Conservation (phyloP, 2,329 filamentous ascomycete genomes). For the Chrysoporthe deuterocubensis region DNA sequence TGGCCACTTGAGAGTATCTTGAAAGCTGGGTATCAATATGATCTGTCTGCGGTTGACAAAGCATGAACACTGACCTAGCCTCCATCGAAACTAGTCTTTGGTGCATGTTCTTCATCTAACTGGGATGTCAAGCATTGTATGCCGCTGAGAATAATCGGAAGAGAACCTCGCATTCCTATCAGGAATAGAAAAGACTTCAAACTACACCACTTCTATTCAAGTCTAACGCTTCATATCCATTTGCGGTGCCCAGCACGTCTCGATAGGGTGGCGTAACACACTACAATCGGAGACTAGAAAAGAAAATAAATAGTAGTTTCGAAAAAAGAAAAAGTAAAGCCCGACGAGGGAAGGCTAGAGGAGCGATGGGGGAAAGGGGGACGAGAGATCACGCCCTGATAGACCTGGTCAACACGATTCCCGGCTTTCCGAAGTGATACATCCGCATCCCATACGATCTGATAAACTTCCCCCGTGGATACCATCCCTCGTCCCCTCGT, state of each 20-base stretch:
- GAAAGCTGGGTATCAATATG: no score
- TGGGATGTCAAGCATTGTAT: no score
- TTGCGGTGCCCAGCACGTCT: conserved; percentile 4
- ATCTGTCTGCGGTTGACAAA: no score
- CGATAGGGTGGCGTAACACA: not conserved
- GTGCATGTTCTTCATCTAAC: no score
- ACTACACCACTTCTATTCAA: conserved; percentile 4
- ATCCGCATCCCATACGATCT: not conserved
- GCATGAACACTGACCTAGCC: no score
- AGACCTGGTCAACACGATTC: conserved; percentile 3
- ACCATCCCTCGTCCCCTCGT: not conserved
- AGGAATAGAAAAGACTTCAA: not conserved
- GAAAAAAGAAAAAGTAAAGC: not conserved
- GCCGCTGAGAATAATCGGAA: no score
- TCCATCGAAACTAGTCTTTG: no score
- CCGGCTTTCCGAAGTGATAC: not conserved
- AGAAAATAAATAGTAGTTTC: not conserved
- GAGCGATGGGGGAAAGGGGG: not conserved
- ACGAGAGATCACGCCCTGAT: not conserved
- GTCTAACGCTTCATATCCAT: conserved; percentile 7
- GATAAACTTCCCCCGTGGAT: not conserved
- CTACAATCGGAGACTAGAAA: not conserved
- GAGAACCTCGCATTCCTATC: not conserved
- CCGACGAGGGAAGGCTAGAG: not conserved
- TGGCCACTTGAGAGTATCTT: no score